phyloP scores from a whole-genome alignment of 78 protist species.

The Dictyostelium discoideum region DNA sequence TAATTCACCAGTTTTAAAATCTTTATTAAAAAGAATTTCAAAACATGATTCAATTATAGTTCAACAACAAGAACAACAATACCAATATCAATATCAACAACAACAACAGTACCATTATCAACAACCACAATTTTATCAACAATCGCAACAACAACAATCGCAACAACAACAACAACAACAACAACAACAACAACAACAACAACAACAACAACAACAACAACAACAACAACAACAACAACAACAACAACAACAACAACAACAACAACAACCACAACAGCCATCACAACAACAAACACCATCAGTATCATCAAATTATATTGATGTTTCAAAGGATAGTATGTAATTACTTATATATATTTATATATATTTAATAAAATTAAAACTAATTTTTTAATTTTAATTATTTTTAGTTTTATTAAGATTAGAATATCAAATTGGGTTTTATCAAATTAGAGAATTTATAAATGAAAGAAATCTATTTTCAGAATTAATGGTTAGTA shows the following conservation, averaged over 20 bases:
- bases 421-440: background rate
- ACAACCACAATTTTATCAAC: background rate
- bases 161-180: background rate
- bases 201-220: background rate
- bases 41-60: background rate
- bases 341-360: background rate
- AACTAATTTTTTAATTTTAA: background rate
- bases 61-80: background rate
- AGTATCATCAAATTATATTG: background rate
- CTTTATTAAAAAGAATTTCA: background rate
- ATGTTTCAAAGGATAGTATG: slow-evolving; percentile 23
- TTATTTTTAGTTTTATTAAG: background rate
- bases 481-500: background rate
- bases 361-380: background rate
- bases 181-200: background rate
- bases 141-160: background rate
- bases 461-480: slow-evolving; percentile 13
- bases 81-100: background rate
- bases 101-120: background rate
- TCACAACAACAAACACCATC: background rate
- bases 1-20: slow-evolving; percentile 6
- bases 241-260: background rate
- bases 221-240: background rate
- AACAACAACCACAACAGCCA: background rate
- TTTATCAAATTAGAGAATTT: background rate